Evolutionary conservation across 2,329 filamentous ascomycete genomes (phyloP).

Genomic region (Fusarium albidum): DNA sequence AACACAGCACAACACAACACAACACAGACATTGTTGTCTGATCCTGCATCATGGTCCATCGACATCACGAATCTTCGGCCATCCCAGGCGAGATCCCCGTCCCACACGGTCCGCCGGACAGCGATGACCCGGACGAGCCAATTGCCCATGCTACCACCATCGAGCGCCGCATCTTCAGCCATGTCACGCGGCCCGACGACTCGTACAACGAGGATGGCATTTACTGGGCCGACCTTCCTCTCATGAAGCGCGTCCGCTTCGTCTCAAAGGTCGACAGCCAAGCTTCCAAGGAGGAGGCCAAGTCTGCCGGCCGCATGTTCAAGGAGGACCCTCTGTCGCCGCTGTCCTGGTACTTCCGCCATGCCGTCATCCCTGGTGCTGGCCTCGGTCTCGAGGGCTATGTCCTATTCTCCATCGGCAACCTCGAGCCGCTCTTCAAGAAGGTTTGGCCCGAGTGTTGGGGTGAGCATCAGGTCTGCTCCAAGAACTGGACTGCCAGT

Average conservation of each 20-base stretch:
- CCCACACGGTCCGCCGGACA: constrained; percentile 58
- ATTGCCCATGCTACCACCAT: constrained; percentile 54
- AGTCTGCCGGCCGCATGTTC: constrained; percentile 76
- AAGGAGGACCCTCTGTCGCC: constrained; percentile 88
- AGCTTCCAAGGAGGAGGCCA: constrained; percentile 74
- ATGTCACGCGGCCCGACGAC: constrained; percentile 87
- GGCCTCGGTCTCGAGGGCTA: constrained; percentile 94
- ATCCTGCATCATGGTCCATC: constrained; percentile 37
- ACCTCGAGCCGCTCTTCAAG: constrained; percentile 83
- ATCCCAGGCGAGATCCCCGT: constrained; percentile 62
- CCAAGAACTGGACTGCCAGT: constrained; percentile 80
- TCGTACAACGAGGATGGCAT: constrained; percentile 81
- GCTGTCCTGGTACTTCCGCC: constrained; percentile 85
- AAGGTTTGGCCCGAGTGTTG: constrained; percentile 82
- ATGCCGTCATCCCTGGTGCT: constrained; percentile 91
- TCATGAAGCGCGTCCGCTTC: constrained; percentile 76
- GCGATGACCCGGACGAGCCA: constrained; percentile 58
- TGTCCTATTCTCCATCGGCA: constrained; percentile 96
- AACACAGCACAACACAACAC: constrained; percentile 10
- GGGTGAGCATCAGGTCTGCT: constrained; percentile 72
- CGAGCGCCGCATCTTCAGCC: constrained; percentile 73
- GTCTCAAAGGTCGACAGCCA: constrained; percentile 75
- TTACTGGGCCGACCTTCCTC: constrained; percentile 92
- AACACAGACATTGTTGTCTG: neutral
- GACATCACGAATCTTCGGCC: constrained; percentile 46